Base-by-base conservation (phyloP, 2,329 filamentous ascomycete species). In the Botrytis paeoniae region DNA sequence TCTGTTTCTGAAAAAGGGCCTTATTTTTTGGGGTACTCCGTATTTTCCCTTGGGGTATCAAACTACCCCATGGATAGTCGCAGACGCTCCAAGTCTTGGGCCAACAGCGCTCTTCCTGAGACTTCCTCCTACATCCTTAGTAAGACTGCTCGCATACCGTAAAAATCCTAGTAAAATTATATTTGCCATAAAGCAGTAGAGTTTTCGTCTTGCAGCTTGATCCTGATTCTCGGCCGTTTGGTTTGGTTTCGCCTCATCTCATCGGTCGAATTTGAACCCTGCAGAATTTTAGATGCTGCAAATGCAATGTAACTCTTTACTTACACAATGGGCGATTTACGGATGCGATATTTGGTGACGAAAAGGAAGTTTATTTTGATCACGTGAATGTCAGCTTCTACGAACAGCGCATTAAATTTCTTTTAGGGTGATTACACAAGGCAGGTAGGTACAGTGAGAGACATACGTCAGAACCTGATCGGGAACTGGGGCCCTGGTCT, bases 21-120 rank as follows among this genome's bases (percentile, higher is more conserved):
- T 68, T 65, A 54, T 9, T 54, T 37, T 43, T 66, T 68, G 64
- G 64, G 64, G 64, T 68, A 68, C 48, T 68, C 48, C 64, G 64
- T 68, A 57, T 68, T 68, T 68, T 54, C 25, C 48, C 48, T 68
- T 68, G 48, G 64, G 48, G 64, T 68, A 68, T 39, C 48, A 29
- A 39, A 57, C 18, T 68, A 68, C 64, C 64, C 64, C 48, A 68
- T 68, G 45, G 41, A 65, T 65, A 48, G 25, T 57, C n/a, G 51
- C 18, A 35, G 39, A 59, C 18, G 12, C 35, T 39, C n/a, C 35
- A 69, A 41, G 57, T 59, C 37, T 32, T 69, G 54, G 51, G 48
- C 29, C 45, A 63, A 64, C 39, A 43, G 41, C 62, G 45, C 64
- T 51, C 43, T 62, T 43, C 57, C 45, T 69, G 12, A 32, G 32